A percentile compares a stretch with the other conserved stretches of the same genome.
phyloP scores from a whole-genome alignment of 108 stramenopile genomes.

The Skeletonema menzelii region DNA sequence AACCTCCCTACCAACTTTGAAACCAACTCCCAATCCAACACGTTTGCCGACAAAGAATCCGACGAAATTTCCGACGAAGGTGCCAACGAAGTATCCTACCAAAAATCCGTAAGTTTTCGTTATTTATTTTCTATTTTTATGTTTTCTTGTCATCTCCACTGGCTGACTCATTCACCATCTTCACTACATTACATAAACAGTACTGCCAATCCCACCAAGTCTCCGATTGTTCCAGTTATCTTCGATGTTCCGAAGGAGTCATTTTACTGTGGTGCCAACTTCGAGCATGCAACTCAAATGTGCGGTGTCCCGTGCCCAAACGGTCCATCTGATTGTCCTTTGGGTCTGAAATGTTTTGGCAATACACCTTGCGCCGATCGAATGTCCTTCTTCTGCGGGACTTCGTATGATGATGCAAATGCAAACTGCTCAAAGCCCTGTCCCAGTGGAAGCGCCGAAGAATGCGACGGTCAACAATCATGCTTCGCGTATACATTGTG shows the following conservation, averaged over 20 bases:
- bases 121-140: not conserved
- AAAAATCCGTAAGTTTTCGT: not conserved
- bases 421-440: constrained; percentile 63
- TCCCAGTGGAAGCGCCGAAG: constrained; percentile 59
- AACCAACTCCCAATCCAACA: not conserved
- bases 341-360: constrained; percentile 40
- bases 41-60: constrained; percentile 16
- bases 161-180: not conserved
- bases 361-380: constrained; percentile 48
- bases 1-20: not conserved
- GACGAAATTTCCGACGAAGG: constrained; percentile 9
- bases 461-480: constrained; percentile 74
- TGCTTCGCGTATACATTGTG: constrained; percentile 84
- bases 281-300: constrained; percentile 39
- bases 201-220: constrained; percentile 11
- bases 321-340: constrained; percentile 40
- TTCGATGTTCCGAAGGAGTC: constrained; percentile 47
- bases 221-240: constrained; percentile 36
- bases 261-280: constrained; percentile 46
- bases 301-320: constrained; percentile 42
- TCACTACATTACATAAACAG: not conserved
- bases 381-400: constrained; percentile 71
- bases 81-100: constrained; percentile 33
- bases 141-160: not conserved
- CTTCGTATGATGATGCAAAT: constrained; percentile 75